Evolutionary conservation across 352 stramenopile genomes (phyloP).

Genomic region (Phytophthora brassicae): DNA sequence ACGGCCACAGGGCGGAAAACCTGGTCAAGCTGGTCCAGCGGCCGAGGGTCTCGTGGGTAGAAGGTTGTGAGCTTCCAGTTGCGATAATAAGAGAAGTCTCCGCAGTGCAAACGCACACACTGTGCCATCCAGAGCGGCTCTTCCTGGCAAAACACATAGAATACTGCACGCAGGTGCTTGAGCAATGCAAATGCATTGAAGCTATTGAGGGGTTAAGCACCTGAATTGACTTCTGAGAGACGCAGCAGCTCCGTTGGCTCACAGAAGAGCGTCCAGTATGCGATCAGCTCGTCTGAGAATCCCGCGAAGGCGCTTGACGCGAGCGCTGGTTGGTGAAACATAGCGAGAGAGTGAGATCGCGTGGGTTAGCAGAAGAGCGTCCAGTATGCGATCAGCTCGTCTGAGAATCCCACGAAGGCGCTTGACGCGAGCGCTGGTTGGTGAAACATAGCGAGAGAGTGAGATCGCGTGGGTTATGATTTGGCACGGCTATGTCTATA

Average conservation of each 20-base stretch:
- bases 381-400: constrained; percentile 78
- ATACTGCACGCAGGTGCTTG: constrained; percentile 36
- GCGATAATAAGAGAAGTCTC: constrained; percentile 62
- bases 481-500: constrained; percentile 14
- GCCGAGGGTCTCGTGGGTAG: constrained; percentile 53
- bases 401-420: constrained; percentile 63
- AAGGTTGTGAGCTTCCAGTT: constrained; percentile 85
- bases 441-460: constrained; percentile 35
- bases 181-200: not conserved
- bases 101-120: constrained; percentile 67
- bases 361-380: constrained; percentile 68
- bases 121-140: constrained; percentile 85
- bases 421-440: constrained; percentile 61
- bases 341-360: constrained; percentile 12
- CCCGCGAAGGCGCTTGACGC: constrained; percentile 51
- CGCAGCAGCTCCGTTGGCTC: constrained; percentile 58
- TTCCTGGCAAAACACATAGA: constrained; percentile 81
- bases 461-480: not conserved
- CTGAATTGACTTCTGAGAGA: constrained; percentile 69
- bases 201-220: constrained; percentile 28
- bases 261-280: constrained; percentile 78
- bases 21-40: constrained; percentile 26
- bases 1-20: constrained; percentile 28
- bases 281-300: constrained; percentile 79
- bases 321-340: constrained; percentile 64